Base-by-base conservation (phyloP, 2,329 filamentous ascomycete species). In the Aspergillus oerlinghausenensis region DNA sequence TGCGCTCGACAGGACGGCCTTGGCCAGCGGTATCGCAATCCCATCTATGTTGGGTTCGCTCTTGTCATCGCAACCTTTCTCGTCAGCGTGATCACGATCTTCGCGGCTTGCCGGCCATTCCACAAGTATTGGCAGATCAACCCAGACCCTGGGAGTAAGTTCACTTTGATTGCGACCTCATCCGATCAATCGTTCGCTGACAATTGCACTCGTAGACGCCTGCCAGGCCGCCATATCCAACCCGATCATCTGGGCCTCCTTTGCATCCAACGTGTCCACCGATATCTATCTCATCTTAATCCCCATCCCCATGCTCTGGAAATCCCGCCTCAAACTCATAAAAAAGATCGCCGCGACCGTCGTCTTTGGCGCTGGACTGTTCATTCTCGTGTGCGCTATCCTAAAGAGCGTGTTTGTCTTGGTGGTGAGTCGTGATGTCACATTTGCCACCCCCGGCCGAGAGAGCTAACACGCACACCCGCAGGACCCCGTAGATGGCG, bases 261-360 rank as follows among this genome's bases (percentile, higher is more conserved):
- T 80, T 54, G 70, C 75, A 10, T 70, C 78, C 55, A 85, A 84
- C 58, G 74, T 83, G 10, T 58, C 74, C 2, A 85, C 82, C 7
- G 83, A 85, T 60, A 58, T 83, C 4, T 85, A 84, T 57, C 72
- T 85, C 14, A 79, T 85, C 51, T 75, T 78, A n/a, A 83, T 85
- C 19, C 82, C 82, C 0, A 71, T 85, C 19, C 82, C 82, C 2
- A 66, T 84, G 74, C 70, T 85, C 3, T 83, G 79, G 79, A 70
- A 70, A 50, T 77, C 82, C 0, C 75, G 73, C 1, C 68, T 85
- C 2, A 73, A 69, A n/a, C 68, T 73, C 0, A 60, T 70, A 2
- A 80, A 79, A 57, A 85, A 84, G 62, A 60, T 79, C 0, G 76
- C 77, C 0, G 68, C 83, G 0, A 73, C 80, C 2, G 61, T 82